phyloP scores from a whole-genome alignment of 148 eudicot genomes.

The Amaranthus cruentus region DNA sequence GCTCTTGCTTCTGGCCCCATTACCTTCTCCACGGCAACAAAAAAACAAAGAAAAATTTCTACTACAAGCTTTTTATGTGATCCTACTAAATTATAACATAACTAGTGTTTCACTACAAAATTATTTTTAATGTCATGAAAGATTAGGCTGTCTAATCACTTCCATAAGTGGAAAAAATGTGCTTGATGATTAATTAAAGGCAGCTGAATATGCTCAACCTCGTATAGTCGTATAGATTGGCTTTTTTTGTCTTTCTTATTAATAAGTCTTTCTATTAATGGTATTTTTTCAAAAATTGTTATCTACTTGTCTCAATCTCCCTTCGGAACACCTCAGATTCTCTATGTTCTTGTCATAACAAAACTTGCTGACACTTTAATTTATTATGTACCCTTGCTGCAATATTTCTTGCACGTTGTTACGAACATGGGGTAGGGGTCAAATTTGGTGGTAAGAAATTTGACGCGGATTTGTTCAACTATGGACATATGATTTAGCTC shows the following conservation, averaged over 20 bases:
- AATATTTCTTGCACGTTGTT: too few species aligned
- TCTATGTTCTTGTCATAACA: not conserved
- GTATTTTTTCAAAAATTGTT: not conserved
- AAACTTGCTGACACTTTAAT: too few species aligned
- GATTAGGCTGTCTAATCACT: not conserved
- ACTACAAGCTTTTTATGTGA: not conserved
- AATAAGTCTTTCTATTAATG: not conserved
- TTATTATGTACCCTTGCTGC: too few species aligned
- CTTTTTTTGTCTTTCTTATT: not conserved
- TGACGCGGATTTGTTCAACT: too few species aligned
- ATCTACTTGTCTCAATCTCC: not conserved
- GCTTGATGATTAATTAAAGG: not conserved
- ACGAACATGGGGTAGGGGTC: too few species aligned
- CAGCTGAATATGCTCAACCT: not conserved
- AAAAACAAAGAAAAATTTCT: not conserved
- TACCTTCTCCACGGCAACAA: not conserved
- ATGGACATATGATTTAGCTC: too few species aligned
- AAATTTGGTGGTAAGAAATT: too few species aligned
- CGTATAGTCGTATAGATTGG: not conserved
- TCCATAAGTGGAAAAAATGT: not conserved
- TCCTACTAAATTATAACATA: not conserved
- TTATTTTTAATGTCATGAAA: not conserved
- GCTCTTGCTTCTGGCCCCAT: not conserved
- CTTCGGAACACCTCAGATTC: not conserved
- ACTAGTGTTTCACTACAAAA: not conserved